Evolutionary conservation across 2,329 filamentous ascomycete genomes (phyloP).

Genomic region (Claviceps capensis): DNA sequence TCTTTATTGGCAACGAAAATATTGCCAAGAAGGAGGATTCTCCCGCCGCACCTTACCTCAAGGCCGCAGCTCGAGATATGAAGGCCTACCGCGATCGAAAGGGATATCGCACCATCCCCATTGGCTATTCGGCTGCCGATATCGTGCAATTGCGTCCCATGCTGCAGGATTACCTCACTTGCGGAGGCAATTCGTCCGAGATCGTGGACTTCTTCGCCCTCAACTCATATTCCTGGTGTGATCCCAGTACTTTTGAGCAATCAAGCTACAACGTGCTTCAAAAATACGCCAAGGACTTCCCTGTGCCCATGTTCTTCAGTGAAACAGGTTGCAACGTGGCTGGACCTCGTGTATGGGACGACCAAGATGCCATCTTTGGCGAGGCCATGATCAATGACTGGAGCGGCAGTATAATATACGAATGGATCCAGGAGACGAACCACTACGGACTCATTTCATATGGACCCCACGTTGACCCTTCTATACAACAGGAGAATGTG

Average conservation of each 20-base stretch:
- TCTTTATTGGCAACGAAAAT: slow-evolving; percentile 84
- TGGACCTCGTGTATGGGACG: slow-evolving; percentile 48
- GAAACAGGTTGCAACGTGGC: slow-evolving; percentile 72
- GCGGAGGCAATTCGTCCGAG: slow-evolving; percentile 54
- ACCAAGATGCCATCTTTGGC: slow-evolving; percentile 68
- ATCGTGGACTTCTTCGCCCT: slow-evolving; percentile 72
- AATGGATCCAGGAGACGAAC: slow-evolving; percentile 80
- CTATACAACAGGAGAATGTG: slow-evolving; percentile 38
- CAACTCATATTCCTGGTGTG: slow-evolving; percentile 78
- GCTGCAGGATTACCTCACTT: slow-evolving; percentile 62
- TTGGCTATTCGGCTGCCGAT: slow-evolving; percentile 81
- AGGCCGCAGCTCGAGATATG: slow-evolving; percentile 67
- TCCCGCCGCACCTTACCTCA: slow-evolving; percentile 64
- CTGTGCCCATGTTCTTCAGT: slow-evolving; percentile 79
- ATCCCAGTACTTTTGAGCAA: slow-evolving; percentile 38
- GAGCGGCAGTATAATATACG: slow-evolving; percentile 76
- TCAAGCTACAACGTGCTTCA: slow-evolving; percentile 62
- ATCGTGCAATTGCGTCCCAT: slow-evolving; percentile 54
- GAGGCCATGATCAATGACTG: slow-evolving; percentile 52
- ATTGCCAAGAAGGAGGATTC: slow-evolving; percentile 49
- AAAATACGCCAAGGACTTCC: slow-evolving; percentile 52
- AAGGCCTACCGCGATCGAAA: slow-evolving; percentile 67
- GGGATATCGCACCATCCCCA: slow-evolving; percentile 65
- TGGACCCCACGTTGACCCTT: slow-evolving; percentile 40
- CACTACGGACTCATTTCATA: slow-evolving; percentile 73